phyloP scores from a whole-genome alignment of 2,329 filamentous ascomycete genomes.

The Cercospora sesami region DNA sequence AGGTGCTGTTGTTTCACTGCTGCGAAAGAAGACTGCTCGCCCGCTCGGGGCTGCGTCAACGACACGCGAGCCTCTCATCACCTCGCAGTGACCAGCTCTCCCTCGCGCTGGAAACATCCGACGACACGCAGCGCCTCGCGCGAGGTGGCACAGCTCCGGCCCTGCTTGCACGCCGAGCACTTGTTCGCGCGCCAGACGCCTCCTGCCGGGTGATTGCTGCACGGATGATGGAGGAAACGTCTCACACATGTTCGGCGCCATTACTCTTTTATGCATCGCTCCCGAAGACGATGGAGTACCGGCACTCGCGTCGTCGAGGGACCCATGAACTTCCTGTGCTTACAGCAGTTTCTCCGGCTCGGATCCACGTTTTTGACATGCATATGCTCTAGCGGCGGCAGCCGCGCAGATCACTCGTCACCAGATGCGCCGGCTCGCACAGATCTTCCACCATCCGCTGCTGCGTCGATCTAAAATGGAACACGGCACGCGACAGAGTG shows the following conservation, averaged over 20 bases:
- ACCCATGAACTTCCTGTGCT: constrained; percentile 8
- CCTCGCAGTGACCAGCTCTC: not conserved
- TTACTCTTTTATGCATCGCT: constrained; percentile 16
- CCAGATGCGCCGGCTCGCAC: not conserved
- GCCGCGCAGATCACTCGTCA: constrained; percentile 20
- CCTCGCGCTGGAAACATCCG: not conserved
- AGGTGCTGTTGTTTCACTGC: not conserved
- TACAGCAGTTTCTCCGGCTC: constrained; percentile 10
- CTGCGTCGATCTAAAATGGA: constrained; percentile 5
- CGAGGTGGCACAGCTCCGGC: not conserved
- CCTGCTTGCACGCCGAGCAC: not conserved
- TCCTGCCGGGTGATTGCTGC: constrained; percentile 2
- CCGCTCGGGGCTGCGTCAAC: not conserved
- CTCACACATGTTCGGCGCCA: constrained; percentile 9
- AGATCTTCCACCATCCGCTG: constrained; percentile 5
- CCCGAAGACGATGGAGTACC: constrained; percentile 11
- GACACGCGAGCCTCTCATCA: not conserved
- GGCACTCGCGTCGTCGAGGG: constrained; percentile 10
- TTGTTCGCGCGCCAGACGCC: not conserved
- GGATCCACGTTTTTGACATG: constrained; percentile 12
- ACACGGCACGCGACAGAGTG: constrained; percentile 4
- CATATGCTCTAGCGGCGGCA: constrained; percentile 9
- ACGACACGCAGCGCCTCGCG: not conserved
- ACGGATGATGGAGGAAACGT: not conserved
- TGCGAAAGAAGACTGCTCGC: not conserved